Base-by-base conservation (phyloP, 805 yeast genomes). In the Ascoidea tarda region DNA sequence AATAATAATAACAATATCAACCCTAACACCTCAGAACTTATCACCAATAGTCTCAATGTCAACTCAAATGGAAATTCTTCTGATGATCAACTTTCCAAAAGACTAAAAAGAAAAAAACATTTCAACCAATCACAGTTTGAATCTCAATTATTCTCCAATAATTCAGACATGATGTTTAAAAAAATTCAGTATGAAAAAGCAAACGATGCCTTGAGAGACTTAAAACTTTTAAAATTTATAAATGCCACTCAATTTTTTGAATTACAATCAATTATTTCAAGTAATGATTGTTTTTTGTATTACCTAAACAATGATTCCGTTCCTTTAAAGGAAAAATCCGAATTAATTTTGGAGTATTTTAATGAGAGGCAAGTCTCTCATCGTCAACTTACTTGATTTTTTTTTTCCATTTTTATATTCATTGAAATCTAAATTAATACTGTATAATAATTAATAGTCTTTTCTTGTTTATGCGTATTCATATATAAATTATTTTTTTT, bases 301-400 rank as follows among this genome's bases (percentile, higher is more conserved):
- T 38, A 10, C 14, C 14, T 38, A 38, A 38, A 10, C 4, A 38
- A 38, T 38, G 44, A 38, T 38, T 38, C 44, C 8, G 4, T 38
- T 10, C 14, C 44, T 38, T 4, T 38, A 38, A 8, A 38, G 14
- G 14, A 14, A 10, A 38, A 38, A 38, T 10, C 16, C 21, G 33
- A 48, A 33, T 32, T 49, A 46, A 46, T 53, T 48, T 49, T 49
- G 46, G 32, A 46, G 33, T 48, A 46, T 33, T 45, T 38, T 21
- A 45, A 38, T 38, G 44, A 38, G 14, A 38, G 14, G 28, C 28
- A 21, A 21, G 28, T 21, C 28, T 21, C 28, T 21, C 28, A 21
- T 3, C 28, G 28, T 21, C 28, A 21, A 21, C 28, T 21, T 21
- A 21, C 28, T 21, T 21, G 28, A 21, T 21, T 21, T 21, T 21